Evolutionary conservation across 176 grass and related monocot genomes (phyloP), one percentile per base, ranked within the genome.

Genomic region (Oryza glaberrima): DNA sequence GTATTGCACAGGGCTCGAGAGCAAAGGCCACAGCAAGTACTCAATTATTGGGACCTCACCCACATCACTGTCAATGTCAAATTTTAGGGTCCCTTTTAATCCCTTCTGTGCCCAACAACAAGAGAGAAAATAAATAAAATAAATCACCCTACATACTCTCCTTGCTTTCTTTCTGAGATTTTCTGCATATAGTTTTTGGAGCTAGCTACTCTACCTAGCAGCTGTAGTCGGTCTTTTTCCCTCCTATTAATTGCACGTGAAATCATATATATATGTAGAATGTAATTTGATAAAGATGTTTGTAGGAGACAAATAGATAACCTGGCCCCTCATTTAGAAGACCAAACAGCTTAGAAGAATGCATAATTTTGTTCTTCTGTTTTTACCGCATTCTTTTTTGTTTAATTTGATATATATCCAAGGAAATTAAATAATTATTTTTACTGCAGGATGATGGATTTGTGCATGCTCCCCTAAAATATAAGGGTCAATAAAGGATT

Each of bases 1-100:
- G 93, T 88, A 82, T 81, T 86, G 90, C 93, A 95, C 90, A 88
- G 93, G 93, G 93, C 93, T 95, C 93, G 93, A 95, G 91, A 78
- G 67, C 80, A 88, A 88, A 88, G 89, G 60, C 69, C 88, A 86
- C 74, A 70, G 40, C 88, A 77, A 88, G 69, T 88, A 82, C 90
- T 91, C 90, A 85, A 91, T 91, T 91, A 91, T 91, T 91, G 90
- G 86, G 90, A 60, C 82, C 90, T 88, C 86, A 32, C 86, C 36
- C 86, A 73, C 86, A 68, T 78, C 90, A 85, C 90, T 84, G 81
- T 87, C 89, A 83, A 90, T 52, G 80, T 90, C 89, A 90, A 87
- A 76, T 76, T 87, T 83, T 83, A 43, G 13, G 88, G 74, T 20
- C 75, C 64, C 38, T 66, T 90, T 80, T 86, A 86, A 82, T 90